These are phyloP conservation scores for Chernovozyma aurita DNA, from an alignment of 1,139 yeast species.

Conservation along the genomic window DNA sequence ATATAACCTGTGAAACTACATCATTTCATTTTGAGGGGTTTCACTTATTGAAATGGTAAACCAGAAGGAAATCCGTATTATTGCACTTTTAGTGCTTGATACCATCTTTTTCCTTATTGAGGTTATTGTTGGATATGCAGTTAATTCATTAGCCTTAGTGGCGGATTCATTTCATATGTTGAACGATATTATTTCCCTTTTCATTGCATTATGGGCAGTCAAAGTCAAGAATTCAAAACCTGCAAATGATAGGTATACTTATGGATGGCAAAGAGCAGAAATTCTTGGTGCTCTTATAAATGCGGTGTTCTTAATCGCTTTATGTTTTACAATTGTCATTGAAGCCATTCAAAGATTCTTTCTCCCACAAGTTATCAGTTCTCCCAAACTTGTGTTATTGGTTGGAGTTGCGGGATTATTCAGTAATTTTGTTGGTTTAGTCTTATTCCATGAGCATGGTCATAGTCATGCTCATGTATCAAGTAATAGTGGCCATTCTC, in stretches of 20 bases:
- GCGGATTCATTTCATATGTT: slow-evolving; percentile 98
- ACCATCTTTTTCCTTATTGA: slow-evolving; percentile 82
- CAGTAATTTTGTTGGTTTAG: slow-evolving; percentile 79
- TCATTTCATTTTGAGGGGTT: too few relatives aligned
- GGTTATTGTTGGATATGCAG: slow-evolving; percentile 79
- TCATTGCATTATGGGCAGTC: slow-evolving; percentile 97
- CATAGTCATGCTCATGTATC: slow-evolving; percentile 52
- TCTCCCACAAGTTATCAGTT: slow-evolving; percentile 71
- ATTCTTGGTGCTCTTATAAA: slow-evolving; percentile 90
- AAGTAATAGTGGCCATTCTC: slow-evolving; percentile 12
- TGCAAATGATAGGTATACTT: slow-evolving; percentile 85
- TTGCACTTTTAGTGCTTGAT: slow-evolving; percentile 70
- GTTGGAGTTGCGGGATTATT: slow-evolving; percentile 83
- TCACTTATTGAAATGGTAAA: slow-evolving; percentile 19
- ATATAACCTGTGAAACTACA: too few relatives aligned
- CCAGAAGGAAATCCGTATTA: slow-evolving; percentile 70
- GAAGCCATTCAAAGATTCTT: slow-evolving; percentile 91
- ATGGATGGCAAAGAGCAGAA: slow-evolving; percentile 97
- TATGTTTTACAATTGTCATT: slow-evolving; percentile 85
- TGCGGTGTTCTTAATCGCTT: slow-evolving; percentile 87
- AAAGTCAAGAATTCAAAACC: slow-evolving; percentile 76
- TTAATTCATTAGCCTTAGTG: slow-evolving; percentile 85
- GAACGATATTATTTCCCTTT: slow-evolving; percentile 83
- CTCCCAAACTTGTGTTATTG: slow-evolving; percentile 71
- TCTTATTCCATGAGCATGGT: slow-evolving; percentile 89